Conservation (phyloP, 495 filamentous ascomycete species). For the Penicillium robsamsonii region DNA sequence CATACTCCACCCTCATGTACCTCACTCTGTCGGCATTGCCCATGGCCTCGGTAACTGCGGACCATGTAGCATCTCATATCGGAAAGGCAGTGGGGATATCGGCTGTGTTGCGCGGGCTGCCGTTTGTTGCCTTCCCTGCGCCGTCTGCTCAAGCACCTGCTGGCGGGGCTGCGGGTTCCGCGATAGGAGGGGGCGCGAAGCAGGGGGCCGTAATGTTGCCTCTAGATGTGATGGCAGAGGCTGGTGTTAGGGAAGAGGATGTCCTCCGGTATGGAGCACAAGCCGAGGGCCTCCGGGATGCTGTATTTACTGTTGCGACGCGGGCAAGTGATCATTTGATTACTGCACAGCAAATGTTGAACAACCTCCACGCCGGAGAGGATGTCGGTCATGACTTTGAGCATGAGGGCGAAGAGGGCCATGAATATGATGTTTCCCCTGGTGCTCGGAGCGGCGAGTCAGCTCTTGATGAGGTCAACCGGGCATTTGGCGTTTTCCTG, state of each 20-base stretch:
- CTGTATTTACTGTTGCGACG: conserved; percentile 88
- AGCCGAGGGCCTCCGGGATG: conserved; percentile 78
- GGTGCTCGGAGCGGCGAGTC: conserved; percentile 37
- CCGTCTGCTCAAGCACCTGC: conserved; percentile 56
- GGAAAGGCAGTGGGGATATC: conserved; percentile 90
- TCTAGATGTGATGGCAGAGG: conserved; percentile 83
- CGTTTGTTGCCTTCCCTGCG: conserved; percentile 75
- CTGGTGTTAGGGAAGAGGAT: conserved; percentile 79
- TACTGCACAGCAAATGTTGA: conserved; percentile 87
- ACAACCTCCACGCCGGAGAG: conserved; percentile 66
- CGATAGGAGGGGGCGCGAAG: conserved; percentile 31
- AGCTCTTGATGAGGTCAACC: conserved; percentile 55
- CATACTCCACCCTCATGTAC: conserved; percentile 92
- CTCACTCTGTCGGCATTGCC: conserved; percentile 75
- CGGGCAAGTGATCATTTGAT: conserved; percentile 93
- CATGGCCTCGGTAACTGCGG: conserved; percentile 74
- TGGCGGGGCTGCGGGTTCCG: conserved; percentile 23
- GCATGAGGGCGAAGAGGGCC: conserved; percentile 74
- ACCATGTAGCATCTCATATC: conserved; percentile 90
- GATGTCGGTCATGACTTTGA: conserved; percentile 83
- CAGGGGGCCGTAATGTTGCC: conserved; percentile 76
- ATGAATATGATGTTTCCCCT: conserved; percentile 51
- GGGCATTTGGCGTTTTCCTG: conserved; percentile 75
- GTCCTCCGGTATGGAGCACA: conserved; percentile 75
- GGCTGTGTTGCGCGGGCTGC: conserved; percentile 78